Base-by-base conservation (phyloP, 2,329 filamentous ascomycete species). In the Trichoderma atroviride region DNA sequence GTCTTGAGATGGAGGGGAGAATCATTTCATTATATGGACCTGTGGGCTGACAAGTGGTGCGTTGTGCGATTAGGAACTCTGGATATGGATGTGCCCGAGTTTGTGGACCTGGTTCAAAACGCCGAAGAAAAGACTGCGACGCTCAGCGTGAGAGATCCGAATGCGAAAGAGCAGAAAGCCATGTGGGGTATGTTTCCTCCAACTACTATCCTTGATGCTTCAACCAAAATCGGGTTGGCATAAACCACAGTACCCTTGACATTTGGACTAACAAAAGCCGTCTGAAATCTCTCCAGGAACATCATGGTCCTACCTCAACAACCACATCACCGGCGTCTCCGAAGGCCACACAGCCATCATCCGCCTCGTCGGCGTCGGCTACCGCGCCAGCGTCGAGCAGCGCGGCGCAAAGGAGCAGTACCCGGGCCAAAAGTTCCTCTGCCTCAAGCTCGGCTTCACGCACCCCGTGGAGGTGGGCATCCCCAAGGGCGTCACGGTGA, bases 281-380 rank as follows among this genome's bases (percentile, higher is more conserved):
- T 35, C 52, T 22, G 4, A 22, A 14, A 10, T 43, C 9, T 43
- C 19, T 5, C 5, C 72, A 97, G 94, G 94, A 72, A 98, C 95
- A 6, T 92, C 90, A 56, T 94, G 96, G 83, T 90, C 94, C 40
- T 95, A 97, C 78, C 86, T 99, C 67, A 91, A 92, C 76, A 96
- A 96, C 79, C 89, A 96, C 83, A 92, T 99, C 71, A 89, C 94
- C 72, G 96, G 96, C 70, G 96, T 99, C 27, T 97, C 93, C 47
- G 96, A 99, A 86, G 96, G 96, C 43, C 96, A 99, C 82, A 94
- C 93, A 22, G 94, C 94, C 40, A 94, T 99, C 75, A 85, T 99
- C 65, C 91, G 95, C 73, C 87, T 99, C 65, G 94, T 98, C 33
- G 96, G 96, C 77, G 96, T 99, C 70, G 96, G 96, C 71, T 99